A percentile compares a stretch with the other conserved stretches of the same genome.
Evolutionary conservation across 1,284 basidiomycete genomes (phyloP).

Genomic region (Meripilus lineatus): DNA sequence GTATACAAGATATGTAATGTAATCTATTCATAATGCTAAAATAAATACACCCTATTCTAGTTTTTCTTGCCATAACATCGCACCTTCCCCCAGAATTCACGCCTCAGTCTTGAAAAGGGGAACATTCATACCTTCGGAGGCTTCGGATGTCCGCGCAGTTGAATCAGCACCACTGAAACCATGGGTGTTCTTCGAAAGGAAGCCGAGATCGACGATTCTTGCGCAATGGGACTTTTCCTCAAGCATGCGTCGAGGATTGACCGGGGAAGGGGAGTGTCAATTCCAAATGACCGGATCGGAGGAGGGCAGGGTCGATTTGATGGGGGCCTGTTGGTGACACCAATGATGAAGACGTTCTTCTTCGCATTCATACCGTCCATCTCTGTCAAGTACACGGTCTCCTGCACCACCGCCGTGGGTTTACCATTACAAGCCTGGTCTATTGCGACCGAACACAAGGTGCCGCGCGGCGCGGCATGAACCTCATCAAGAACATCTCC

Average conservation of each 20-base stretch:
- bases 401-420: slow-evolving; percentile 94
- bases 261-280: slow-evolving; percentile 90
- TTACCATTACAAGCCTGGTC: slow-evolving; percentile 98
- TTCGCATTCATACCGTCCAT: slow-evolving; percentile 99
- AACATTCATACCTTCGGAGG: too few species aligned
- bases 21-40: too few species aligned
- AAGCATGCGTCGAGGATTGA: slow-evolving; percentile 90
- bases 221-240: slow-evolving; percentile 88
- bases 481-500: slow-evolving; percentile 99
- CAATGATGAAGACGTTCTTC: slow-evolving; percentile 99
- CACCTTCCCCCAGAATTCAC: too few species aligned
- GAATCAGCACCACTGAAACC: slow-evolving; percentile 99
- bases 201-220: slow-evolving; percentile 83
- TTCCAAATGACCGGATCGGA: slow-evolving; percentile 97
- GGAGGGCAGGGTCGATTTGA: slow-evolving; percentile 93
- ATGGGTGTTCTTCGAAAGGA: slow-evolving; percentile 91
- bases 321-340: slow-evolving; percentile 99
- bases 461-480: slow-evolving; percentile 95
- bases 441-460: slow-evolving; percentile 99
- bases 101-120: too few species aligned
- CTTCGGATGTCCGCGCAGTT: too few species aligned
- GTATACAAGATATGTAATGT: too few species aligned
- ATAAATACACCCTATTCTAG: too few species aligned
- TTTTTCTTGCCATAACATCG: too few species aligned
- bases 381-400: slow-evolving; percentile 97